phyloP scores from a whole-genome alignment of 2,329 filamentous ascomycete genomes.

The Tolypocladium endophyticum region DNA sequence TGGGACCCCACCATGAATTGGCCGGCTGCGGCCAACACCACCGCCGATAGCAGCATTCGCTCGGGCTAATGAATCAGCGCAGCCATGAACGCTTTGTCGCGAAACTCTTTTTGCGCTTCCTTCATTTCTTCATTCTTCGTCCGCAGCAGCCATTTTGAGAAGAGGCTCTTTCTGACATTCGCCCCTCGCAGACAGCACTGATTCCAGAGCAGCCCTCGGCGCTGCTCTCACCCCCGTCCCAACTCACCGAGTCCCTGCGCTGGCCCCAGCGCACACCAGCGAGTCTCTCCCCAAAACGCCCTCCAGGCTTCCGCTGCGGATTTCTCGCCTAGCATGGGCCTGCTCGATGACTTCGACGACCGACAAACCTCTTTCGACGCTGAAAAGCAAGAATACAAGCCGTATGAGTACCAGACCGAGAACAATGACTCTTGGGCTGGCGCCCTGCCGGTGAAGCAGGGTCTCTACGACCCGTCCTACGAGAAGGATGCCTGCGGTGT shows the following conservation, averaged over 20 bases:
- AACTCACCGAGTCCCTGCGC: not conserved
- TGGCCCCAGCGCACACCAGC: not conserved
- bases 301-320: constrained; percentile 8
- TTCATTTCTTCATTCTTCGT: not conserved
- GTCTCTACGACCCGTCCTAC: constrained; percentile 88
- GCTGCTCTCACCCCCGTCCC: constrained; percentile 11
- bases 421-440: constrained; percentile 87
- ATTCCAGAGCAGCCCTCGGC: constrained; percentile 12
- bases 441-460: constrained; percentile 93
- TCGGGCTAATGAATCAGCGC: not conserved
- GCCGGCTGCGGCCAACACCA: not conserved
- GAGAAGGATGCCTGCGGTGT: constrained; percentile 99
- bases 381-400: constrained; percentile 49
- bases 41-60: not conserved
- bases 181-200: constrained; percentile 4
- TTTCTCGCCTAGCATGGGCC: constrained; percentile 59
- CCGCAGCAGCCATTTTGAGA: not conserved
- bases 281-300: constrained; percentile 1
- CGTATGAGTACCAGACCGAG: constrained; percentile 80
- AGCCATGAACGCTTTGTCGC: not conserved
- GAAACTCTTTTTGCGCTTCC: not conserved
- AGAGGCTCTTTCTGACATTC: constrained; percentile 1
- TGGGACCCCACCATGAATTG: not conserved
- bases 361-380: constrained; percentile 53
- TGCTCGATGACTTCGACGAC: constrained; percentile 57